A percentile compares a stretch with the other conserved stretches of the same genome.
phyloP scores from a whole-genome alignment of 805 yeast genomes.

The Sugiyamaella marilandica region DNA sequence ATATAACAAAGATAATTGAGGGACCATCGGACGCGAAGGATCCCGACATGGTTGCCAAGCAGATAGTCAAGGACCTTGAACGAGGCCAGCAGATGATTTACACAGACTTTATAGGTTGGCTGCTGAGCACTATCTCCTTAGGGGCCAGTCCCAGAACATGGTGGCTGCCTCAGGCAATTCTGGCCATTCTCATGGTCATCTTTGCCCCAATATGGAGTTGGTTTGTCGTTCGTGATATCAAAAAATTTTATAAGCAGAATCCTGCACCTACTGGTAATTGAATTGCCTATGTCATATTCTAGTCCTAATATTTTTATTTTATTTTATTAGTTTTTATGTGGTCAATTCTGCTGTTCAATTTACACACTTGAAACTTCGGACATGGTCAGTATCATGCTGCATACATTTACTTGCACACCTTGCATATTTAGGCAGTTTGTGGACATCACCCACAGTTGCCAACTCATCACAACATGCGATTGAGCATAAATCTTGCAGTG shows the following conservation, averaged over 20 bases:
- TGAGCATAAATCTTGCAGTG: background rate
- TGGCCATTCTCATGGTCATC: constrained; percentile 48
- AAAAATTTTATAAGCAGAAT: constrained; percentile 34
- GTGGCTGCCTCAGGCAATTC: constrained; percentile 46
- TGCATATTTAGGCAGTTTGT: too few species aligned
- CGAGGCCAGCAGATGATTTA: constrained; percentile 67
- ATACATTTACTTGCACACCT: too few species aligned
- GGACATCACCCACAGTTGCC: background rate
- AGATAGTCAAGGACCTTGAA: constrained; percentile 51
- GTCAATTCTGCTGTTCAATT: too few species aligned
- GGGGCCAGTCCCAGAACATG: constrained; percentile 67
- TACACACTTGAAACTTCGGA: too few species aligned
- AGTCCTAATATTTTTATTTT: too few species aligned
- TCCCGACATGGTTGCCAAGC: constrained; percentile 60
- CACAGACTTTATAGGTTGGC: constrained; percentile 85
- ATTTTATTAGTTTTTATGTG: too few species aligned
- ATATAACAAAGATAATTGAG: constrained; percentile 74
- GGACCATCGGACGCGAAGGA: constrained; percentile 74
- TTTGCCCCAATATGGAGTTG: constrained; percentile 57
- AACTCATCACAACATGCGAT: background rate
- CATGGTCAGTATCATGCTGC: too few species aligned
- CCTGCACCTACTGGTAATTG: background rate
- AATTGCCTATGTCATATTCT: too few species aligned
- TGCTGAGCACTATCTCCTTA: constrained; percentile 58
- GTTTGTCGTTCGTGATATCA: constrained; percentile 49